These are phyloP conservation scores for Malania oleifera DNA, from an alignment of 164 flowering plant genomes.

Conservation along the genomic window DNA sequence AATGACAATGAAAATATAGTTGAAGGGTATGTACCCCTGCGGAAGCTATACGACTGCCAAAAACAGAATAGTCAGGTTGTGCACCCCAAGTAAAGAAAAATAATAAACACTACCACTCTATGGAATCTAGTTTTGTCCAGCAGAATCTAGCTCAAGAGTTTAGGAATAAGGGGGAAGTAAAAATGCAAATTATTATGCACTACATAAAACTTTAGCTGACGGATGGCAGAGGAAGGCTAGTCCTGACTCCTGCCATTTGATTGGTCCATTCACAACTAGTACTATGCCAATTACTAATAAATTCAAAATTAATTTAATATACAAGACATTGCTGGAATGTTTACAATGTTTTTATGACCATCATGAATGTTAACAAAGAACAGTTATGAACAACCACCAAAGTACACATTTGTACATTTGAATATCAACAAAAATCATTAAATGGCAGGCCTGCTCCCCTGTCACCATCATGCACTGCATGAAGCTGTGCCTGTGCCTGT, in stretches of 20 bases:
- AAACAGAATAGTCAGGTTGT: slow-evolving; percentile 12
- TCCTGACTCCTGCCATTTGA: not conserved
- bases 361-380: too few species aligned
- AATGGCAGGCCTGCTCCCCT: slow-evolving; percentile 1
- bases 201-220: not conserved
- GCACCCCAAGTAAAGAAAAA: not conserved
- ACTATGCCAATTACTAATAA: not conserved
- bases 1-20: slow-evolving; percentile 85
- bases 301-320: not conserved
- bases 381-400: too few species aligned
- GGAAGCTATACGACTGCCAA: slow-evolving; percentile 79
- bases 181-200: not conserved
- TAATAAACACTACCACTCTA: slow-evolving; percentile 9
- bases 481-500: not conserved
- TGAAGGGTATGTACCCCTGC: slow-evolving; percentile 87
- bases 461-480: not conserved
- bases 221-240: not conserved
- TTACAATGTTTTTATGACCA: too few species aligned
- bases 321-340: too few species aligned
- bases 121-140: not conserved
- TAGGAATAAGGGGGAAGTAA: not conserved
- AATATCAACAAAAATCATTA: too few species aligned
- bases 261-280: not conserved
- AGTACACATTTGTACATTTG: too few species aligned
- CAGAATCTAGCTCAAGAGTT: too few species aligned